These are phyloP conservation scores for Plasmodium fragile DNA, from an alignment of 169 alveolate genomes.

Conservation along the genomic window DNA sequence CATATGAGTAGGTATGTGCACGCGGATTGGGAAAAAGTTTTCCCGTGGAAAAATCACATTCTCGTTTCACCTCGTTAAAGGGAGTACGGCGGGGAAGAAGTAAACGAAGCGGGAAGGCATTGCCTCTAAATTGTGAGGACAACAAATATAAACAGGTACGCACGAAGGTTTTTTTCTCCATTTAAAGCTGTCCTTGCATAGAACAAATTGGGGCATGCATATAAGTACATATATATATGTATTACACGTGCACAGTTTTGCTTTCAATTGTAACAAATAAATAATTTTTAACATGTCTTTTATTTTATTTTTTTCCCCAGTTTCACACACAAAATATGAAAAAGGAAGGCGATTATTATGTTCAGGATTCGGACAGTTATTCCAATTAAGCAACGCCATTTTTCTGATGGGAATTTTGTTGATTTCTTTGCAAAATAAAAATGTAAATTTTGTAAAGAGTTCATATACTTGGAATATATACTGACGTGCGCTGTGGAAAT, in stretches of 20 bases:
- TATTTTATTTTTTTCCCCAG: slow-evolving; percentile 28
- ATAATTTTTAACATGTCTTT: slow-evolving; percentile 1
- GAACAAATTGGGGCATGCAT: slow-evolving; percentile 7
- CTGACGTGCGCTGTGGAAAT: neutral
- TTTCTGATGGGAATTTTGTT: neutral
- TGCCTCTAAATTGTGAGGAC: slow-evolving; percentile 25
- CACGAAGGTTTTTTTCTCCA: neutral
- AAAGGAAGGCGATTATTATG: slow-evolving; percentile 57
- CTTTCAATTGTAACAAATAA: slow-evolving; percentile 1
- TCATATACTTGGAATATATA: neutral
- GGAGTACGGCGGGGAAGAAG: neutral
- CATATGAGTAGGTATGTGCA: neutral
- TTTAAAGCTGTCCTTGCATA: neutral
- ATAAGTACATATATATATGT: neutral
- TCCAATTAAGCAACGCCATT: slow-evolving; percentile 1
- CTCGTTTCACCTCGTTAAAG: slow-evolving; percentile 5
- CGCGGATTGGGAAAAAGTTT: neutral
- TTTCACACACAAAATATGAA: slow-evolving; percentile 45
- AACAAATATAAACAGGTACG: slow-evolving; percentile 41
- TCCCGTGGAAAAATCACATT: neutral
- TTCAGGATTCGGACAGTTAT: slow-evolving; percentile 14
- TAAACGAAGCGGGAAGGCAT: slow-evolving; percentile 11
- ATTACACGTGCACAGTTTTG: neutral
- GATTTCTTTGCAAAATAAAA: neutral
- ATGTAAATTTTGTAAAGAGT: neutral